Evolutionary conservation across 2,329 filamentous ascomycete genomes (phyloP).

Genomic region (Alternaria consortialis): DNA sequence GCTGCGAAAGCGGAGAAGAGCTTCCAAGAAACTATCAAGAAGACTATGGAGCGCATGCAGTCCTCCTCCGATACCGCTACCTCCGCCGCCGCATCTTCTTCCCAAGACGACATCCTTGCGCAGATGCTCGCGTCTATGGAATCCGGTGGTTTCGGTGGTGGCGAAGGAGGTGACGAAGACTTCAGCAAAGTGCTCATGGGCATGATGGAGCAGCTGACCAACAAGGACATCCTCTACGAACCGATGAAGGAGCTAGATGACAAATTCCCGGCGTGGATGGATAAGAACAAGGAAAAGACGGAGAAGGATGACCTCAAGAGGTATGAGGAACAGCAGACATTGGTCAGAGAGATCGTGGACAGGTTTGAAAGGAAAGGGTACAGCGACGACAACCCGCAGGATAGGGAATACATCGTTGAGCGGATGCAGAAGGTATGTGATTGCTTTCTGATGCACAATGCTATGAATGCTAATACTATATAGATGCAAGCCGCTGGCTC

Average conservation of each 20-base stretch:
- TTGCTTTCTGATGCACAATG: neutral
- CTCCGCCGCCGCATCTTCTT: conserved; percentile 70
- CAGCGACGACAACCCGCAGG: conserved; percentile 79
- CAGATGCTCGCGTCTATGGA: conserved; percentile 92
- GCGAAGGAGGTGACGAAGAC: conserved; percentile 75
- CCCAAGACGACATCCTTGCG: conserved; percentile 80
- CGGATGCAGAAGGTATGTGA: conserved; percentile 88
- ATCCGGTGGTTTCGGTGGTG: conserved; percentile 61
- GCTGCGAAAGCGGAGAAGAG: conserved; percentile 65
- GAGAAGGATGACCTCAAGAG: conserved; percentile 75
- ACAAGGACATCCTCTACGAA: conserved; percentile 97
- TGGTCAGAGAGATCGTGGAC: conserved; percentile 86
- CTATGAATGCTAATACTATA: neutral
- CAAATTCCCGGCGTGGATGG: conserved; percentile 91
- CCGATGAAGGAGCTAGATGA: conserved; percentile 97
- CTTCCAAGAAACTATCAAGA: conserved; percentile 92
- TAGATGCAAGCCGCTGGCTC: conserved; percentile 97
- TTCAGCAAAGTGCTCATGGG: conserved; percentile 94
- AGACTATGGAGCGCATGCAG: conserved; percentile 97
- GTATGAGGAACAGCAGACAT: conserved; percentile 79
- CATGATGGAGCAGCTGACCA: conserved; percentile 99
- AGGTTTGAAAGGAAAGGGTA: conserved; percentile 88
- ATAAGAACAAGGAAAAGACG: conserved; percentile 74
- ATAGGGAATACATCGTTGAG: conserved; percentile 93
- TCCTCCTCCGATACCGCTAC: conserved; percentile 85